These are phyloP conservation scores for Circinella umbellata DNA, from an alignment of 371 early-diverging fungal species.

Conservation along the genomic window DNA sequence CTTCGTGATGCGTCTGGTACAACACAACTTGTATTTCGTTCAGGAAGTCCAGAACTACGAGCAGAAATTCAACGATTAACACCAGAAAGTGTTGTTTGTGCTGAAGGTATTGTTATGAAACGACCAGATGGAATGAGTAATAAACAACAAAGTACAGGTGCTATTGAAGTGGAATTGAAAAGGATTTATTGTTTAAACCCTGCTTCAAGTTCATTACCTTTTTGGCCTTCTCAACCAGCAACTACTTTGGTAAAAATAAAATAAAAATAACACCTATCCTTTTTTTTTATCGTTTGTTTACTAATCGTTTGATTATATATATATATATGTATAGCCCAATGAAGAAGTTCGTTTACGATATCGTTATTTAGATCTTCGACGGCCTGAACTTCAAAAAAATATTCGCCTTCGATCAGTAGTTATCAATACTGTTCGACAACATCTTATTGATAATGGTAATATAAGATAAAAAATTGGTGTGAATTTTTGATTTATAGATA, in stretches of 20 bases:
- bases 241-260: conserved; percentile 50
- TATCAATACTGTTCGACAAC: conserved; percentile 69
- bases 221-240: conserved; percentile 61
- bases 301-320: too few relatives aligned
- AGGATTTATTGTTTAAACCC: conserved; percentile 72
- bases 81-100: conserved; percentile 70
- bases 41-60: conserved; percentile 21
- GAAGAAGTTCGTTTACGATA: conserved; percentile 83
- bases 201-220: conserved; percentile 73
- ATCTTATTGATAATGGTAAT: conserved; percentile 60
- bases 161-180: conserved; percentile 75
- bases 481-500: not conserved
- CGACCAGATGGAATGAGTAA: conserved; percentile 61
- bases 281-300: too few relatives aligned
- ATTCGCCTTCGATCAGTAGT: conserved; percentile 72
- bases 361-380: conserved; percentile 85
- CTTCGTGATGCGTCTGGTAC: conserved; percentile 72
- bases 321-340: conserved; percentile 57
- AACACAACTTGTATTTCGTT: conserved; percentile 65
- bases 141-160: conserved; percentile 57
- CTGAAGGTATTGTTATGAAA: conserved; percentile 61
- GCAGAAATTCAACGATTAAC: conserved; percentile 53
- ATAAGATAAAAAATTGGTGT: not conserved
- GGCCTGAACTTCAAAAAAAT: conserved; percentile 75
- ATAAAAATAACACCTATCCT: too few relatives aligned